A percentile compares a stretch with the other conserved stretches of the same genome.
Conservation (phyloP, 1,284 basidiomycete species). For the Meira nashicola region DNA sequence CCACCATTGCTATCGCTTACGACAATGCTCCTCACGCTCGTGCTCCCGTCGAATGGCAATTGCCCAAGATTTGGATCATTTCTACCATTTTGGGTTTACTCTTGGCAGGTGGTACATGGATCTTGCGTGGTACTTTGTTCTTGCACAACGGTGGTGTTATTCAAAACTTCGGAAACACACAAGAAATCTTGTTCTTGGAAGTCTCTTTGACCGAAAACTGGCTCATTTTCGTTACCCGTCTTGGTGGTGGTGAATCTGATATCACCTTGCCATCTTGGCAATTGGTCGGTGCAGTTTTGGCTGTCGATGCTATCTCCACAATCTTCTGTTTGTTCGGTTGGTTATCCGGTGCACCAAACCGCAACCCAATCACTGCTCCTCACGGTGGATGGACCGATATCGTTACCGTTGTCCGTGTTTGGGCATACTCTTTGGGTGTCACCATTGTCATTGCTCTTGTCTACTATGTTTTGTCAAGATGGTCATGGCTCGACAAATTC, state of each 20-base stretch:
- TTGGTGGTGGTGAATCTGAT: constrained; percentile 48
- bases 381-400: constrained; percentile 57
- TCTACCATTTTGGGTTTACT: constrained; percentile 56
- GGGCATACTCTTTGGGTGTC: constrained; percentile 59
- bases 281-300: constrained; percentile 58
- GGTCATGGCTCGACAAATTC: constrained; percentile 57
- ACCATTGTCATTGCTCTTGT: constrained; percentile 57
- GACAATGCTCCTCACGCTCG: constrained; percentile 58
- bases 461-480: constrained; percentile 55
- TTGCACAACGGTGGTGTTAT: constrained; percentile 58
- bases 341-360: constrained; percentile 57
- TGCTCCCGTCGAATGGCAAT: constrained; percentile 61
- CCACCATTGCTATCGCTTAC: constrained; percentile 60
- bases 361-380: constrained; percentile 52
- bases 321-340: constrained; percentile 60
- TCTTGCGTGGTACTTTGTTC: constrained; percentile 59
- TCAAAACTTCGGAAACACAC: constrained; percentile 59
- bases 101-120: constrained; percentile 60
- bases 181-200: constrained; percentile 60
- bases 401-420: constrained; percentile 59
- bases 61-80: constrained; percentile 62
- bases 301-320: constrained; percentile 59
- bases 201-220: constrained; percentile 62
- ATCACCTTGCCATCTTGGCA: constrained; percentile 58
- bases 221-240: constrained; percentile 59